Conservation (phyloP, 164 flowering plant species). For the Chimonanthus salicifolius region DNA sequence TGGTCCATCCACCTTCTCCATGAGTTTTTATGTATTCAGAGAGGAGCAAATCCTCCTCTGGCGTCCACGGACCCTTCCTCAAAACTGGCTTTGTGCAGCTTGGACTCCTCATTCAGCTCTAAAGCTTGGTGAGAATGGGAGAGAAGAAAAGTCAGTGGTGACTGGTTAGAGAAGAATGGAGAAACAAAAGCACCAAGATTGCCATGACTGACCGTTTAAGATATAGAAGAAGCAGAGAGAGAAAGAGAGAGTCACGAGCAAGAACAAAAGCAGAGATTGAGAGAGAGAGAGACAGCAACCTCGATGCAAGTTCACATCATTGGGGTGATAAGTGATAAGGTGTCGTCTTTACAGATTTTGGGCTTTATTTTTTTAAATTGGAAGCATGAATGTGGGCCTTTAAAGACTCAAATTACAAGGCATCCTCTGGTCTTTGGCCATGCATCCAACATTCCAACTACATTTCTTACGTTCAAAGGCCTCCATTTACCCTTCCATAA, state of each 20-base stretch:
- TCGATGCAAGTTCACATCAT: too few relatives aligned
- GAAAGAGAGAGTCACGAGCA: background rate
- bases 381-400: too few relatives aligned
- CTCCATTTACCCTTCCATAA: too few relatives aligned
- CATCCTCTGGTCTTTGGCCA: too few relatives aligned
- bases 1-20: slow-evolving; percentile 6
- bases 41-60: slow-evolving; percentile 3
- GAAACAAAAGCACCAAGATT: background rate
- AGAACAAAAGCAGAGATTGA: background rate
- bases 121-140: background rate
- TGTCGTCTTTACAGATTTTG: too few relatives aligned
- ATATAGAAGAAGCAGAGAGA: background rate
- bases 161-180: background rate
- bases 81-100: background rate
- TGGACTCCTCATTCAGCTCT: background rate
- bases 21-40: background rate
- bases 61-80: slow-evolving; percentile 3
- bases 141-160: background rate
- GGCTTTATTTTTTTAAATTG: too few relatives aligned
- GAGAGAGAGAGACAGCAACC: background rate
- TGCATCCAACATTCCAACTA: too few relatives aligned
- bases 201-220: background rate
- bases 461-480: too few relatives aligned
- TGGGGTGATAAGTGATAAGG: too few relatives aligned
- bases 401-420: too few relatives aligned